Percentiles rank a stretch among this genome's conserved stretches.
phyloP scores from a whole-genome alignment of 1,139 yeast species.

The Komagataea norvegica region DNA sequence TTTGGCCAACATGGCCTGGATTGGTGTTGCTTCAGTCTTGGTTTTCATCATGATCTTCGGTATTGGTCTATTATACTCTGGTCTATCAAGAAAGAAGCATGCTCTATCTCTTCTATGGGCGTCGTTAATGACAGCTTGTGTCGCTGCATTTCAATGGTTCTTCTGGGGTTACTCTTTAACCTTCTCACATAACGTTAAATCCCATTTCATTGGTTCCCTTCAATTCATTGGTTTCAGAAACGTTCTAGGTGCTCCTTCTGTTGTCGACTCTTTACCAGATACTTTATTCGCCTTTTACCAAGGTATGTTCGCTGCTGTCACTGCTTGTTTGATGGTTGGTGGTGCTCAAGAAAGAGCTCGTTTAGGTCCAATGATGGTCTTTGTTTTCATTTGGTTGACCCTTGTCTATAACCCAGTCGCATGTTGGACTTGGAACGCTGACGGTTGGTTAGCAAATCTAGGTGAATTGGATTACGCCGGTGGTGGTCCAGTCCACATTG shows the following conservation, averaged over 20 bases:
- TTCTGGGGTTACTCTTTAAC: slow-evolving; percentile 95
- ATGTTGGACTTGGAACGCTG: slow-evolving; percentile 94
- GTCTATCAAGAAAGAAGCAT: slow-evolving; percentile 87
- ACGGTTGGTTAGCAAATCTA: slow-evolving; percentile 79
- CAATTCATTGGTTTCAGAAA: slow-evolving; percentile 73
- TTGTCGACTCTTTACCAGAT: slow-evolving; percentile 70
- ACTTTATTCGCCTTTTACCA: slow-evolving; percentile 85
- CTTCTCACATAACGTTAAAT: slow-evolving; percentile 64
- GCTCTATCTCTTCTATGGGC: slow-evolving; percentile 91
- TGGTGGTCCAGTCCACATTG: slow-evolving; percentile 96
- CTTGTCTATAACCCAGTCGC: slow-evolving; percentile 93
- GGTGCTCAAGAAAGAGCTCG: slow-evolving; percentile 99
- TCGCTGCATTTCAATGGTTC: slow-evolving; percentile 90
- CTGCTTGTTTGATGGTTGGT: slow-evolving; percentile 91
- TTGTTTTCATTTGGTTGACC: slow-evolving; percentile 91
- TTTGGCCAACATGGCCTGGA: slow-evolving; percentile 82
- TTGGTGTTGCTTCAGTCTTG: slow-evolving; percentile 66
- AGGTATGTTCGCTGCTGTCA: slow-evolving; percentile 92
- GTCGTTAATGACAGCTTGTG: slow-evolving; percentile 80
- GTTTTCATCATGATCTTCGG: slow-evolving; percentile 97
- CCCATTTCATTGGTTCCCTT: slow-evolving; percentile 73
- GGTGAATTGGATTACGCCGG: slow-evolving; percentile 97
- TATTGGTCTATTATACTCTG: slow-evolving; percentile 84
- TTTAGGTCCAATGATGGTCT: slow-evolving; percentile 92
- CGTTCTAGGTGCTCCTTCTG: slow-evolving; percentile 77